Evolutionary conservation across 805 yeast species (phyloP), one percentile per base, ranked within the genome.

Genomic region (Cyberlindnera samutprakarnensis): DNA sequence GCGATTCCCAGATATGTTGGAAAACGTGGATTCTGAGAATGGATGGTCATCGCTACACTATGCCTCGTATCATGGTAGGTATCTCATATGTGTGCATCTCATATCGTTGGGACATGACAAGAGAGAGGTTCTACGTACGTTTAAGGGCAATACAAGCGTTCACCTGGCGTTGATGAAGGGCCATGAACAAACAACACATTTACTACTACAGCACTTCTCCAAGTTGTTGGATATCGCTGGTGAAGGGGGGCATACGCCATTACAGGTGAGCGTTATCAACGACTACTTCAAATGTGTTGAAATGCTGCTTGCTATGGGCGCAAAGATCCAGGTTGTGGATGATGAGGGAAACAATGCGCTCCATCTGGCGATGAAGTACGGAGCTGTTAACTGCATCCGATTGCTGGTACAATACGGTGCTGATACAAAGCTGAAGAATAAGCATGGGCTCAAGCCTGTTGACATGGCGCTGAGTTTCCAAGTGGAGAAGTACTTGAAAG

Each of bases 21-120:
- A 75, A 38, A 80, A 83, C 49, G 62, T 75, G 16, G 82, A 86
- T 49, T 71, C 86, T 5, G 19, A 50, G 15, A 75, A 78, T 47
- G 95, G 95, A 2, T 85, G 95, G 95, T 67, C 82, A 12, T 77
- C 81, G 23, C 60, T 85, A 28, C 95, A 85, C 53, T 83, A 84
- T 54, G 87, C 94, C 1, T 75, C 90, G 4, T 79, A 52, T 46
- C 59, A 79, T 47, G 92, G 94, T 26, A 68, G 78, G 39, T 78
- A 77, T 45, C 67, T 79, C 33, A 66, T 83, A 11, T 79, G 87
- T 53, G 79, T 66, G 20, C 64, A 62, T 42, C 56, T 79, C 29
- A 63, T 78, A 13, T 66, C 68, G 20, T 53, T 65, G 24, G 81
- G 81, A 5, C 79, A 74, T 42, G 82, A 74, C 42, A 55, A 55